Evolutionary conservation across 495 filamentous ascomycete genomes (phyloP), one percentile per base, ranked within the genome.

Genomic region (Podospora tetraspora): DNA sequence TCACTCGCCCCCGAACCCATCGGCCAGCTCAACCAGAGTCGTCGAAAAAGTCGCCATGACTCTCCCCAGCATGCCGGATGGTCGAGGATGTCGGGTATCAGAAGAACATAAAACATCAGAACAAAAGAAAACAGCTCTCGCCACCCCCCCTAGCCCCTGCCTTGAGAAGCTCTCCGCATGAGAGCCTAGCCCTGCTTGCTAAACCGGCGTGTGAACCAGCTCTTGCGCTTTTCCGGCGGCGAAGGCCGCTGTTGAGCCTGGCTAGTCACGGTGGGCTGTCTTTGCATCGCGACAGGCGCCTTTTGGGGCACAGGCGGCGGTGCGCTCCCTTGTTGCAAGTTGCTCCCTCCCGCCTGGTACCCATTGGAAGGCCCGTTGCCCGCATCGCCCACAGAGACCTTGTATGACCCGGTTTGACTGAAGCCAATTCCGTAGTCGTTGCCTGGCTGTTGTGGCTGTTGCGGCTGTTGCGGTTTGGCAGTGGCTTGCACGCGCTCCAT

Each of bases 201-300:
- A 76, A 96, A 95, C 21, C 89, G 84, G 63, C 86, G 87, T 75
- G 91, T 88, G 66, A 97, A 89, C 93, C 93, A 97, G 74, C 92
- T 92, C 83, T 92, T 93, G 67, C 90, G 84, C 82, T 96, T 96
- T 68, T 93, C 88, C 29, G 69, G 81, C 64, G 75, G 70, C 60
- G 80, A 71, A 30, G 82, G 76, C 64, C 74, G 77, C 58, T 74
- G 75, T 73, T 77, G 78, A 24, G 70, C 68, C 12, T 67, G 68
- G 34, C 57, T 75, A 71, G 27, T 71, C 64, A 71, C 24, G 13
- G 75, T 72, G 12, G 78, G 70, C 63, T 82, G 81, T 64, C 73
- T 76, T 64, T 77, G 57, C 8, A 81, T 59, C 61, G 72, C 21
- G 27, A 61, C 67, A 6, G 57, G 69, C 9, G 79, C 79, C 64